Base-by-base conservation (phyloP, 768 basidiomycete genomes). In the Heimioporus sp. region DNA sequence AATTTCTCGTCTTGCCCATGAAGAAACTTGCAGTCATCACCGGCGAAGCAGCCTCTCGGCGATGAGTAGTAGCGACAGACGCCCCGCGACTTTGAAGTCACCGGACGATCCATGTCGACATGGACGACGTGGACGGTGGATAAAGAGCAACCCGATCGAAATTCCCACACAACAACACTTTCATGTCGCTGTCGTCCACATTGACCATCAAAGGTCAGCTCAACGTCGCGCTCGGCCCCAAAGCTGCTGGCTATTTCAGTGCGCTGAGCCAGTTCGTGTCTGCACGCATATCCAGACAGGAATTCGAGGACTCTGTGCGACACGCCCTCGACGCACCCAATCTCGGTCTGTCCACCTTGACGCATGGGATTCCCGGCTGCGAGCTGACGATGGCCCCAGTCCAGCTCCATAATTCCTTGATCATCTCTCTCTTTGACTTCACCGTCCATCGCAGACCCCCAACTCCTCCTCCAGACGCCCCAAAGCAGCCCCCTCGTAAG, bases 391-490 rank as follows among this genome's bases (percentile, higher is more conserved):
- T 53, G 31, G 51, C 10, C 39, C n/a, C 54, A 86, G 86, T 90
- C 28, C 88, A 90, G 67, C 72, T 91, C 2, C 90, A 92, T 64
- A 92, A 92, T 67, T 83, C 90, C 11, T 76, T 92, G 31, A 83
- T 92, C 34, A 90, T 92, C 30, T 90, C 90, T 2, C 69, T 92
- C 15, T 89, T 92, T 55, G 89, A 90, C 67, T 86, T 86, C 20
- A 87, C 88, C 2, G 81, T 82, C 0, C 81, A 86, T 58, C 82
- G 85, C 58, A 79, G 86, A 38, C 81, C 82, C 2, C 79, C 80
- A 0, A 83, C 87, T 1, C 85, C 87, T 5, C 81, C 83, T 1
- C 77, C 79, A n/a, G 72, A 84, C 36, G 64, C 73, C 2, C 79
- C 85, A 10, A 87, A 86, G 58, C 79, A 77, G 7, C 76, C 83